Evolutionary conservation across 2,329 filamentous ascomycete species (phyloP), one percentile per base, ranked within the genome.

Genomic region (Xylariaceae sp.): DNA sequence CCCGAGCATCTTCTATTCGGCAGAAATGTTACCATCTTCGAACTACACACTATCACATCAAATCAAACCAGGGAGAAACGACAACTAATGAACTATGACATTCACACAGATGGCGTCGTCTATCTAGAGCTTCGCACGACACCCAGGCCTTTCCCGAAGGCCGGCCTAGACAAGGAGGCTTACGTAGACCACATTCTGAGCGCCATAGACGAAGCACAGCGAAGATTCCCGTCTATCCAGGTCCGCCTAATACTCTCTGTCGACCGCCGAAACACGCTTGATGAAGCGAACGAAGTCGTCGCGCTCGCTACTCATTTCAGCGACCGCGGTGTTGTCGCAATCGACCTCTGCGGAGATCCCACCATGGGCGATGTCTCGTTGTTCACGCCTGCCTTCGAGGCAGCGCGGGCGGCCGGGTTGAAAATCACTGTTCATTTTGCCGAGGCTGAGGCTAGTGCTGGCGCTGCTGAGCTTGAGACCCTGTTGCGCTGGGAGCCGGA

Each of bases 71-170:
- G 4, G 35, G 5, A 34, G 8, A 34, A 5, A 34, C 32, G 8
- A 34, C 8, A 41, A 19, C 29, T 46, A 11, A 30, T 52, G 48
- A 9, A 48, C 37, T 32, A 12, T 42, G 30, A 1, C 9, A 4
- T 6, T 9, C 8, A 6, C 26, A 37, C 29, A 57, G 57, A 94
- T 65, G 87, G 87, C 37, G 85, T 92, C 12, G 77, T 81, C n/a
- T 92, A 94, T 66, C 77, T 91, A 9, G 89, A 95, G 68, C 79
- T 94, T 29, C 83, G 89, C 43, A 92, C 89, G 0, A 94, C 88
- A 1, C 89, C 89, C 1, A 81, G 89, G 51, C 76, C 79, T 1
- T 80, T 86, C 35, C 74, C 78, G 2, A 67, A 70, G 0, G 73
- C 74, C 4, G 71, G 71, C 11, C 72, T 89, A 40, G 80, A 83